Conservation (phyloP, 768 basidiomycete species). For the Serendipita sp. region DNA sequence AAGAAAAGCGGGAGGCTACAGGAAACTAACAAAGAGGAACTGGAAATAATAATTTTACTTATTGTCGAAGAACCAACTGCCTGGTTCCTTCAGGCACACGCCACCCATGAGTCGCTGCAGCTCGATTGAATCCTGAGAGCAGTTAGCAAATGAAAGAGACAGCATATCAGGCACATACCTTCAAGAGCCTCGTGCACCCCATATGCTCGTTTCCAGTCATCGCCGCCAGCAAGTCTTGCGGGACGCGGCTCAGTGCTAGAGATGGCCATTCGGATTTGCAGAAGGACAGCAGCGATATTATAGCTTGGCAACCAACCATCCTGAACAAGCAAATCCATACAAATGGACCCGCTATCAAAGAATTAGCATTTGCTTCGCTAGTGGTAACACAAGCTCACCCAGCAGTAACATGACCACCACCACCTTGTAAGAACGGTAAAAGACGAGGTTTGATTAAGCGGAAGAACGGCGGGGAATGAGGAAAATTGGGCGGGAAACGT, state of each 20-base stretch:
- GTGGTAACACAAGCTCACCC: constrained; percentile 19
- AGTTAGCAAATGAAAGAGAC: neutral
- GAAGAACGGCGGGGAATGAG: constrained; percentile 59
- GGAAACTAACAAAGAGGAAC: neutral
- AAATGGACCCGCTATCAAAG: constrained; percentile 43
- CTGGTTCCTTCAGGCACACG: constrained; percentile 18
- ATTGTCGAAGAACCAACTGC: constrained; percentile 11
- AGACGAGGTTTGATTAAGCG: constrained; percentile 59
- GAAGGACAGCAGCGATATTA: constrained; percentile 30
- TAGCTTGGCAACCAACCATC: constrained; percentile 60
- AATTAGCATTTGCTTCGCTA: constrained; percentile 3
- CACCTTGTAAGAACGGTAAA: constrained; percentile 43
- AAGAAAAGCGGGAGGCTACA: neutral
- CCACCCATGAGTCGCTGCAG: constrained; percentile 51
- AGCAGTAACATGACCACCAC: constrained; percentile 52
- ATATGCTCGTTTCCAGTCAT: constrained; percentile 22
- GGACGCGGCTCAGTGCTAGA: constrained; percentile 50
- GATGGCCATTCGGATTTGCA: constrained; percentile 55
- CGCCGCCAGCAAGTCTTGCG: constrained; percentile 31
- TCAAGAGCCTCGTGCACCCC: constrained; percentile 38
- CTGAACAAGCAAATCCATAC: constrained; percentile 54
- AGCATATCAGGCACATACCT: neutral
- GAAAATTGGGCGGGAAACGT: constrained; percentile 48
- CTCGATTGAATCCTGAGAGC: constrained; percentile 38
- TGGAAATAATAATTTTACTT: neutral